phyloP scores from a whole-genome alignment of 2,329 filamentous ascomycete species.

The Sordariomycetes sp. region DNA sequence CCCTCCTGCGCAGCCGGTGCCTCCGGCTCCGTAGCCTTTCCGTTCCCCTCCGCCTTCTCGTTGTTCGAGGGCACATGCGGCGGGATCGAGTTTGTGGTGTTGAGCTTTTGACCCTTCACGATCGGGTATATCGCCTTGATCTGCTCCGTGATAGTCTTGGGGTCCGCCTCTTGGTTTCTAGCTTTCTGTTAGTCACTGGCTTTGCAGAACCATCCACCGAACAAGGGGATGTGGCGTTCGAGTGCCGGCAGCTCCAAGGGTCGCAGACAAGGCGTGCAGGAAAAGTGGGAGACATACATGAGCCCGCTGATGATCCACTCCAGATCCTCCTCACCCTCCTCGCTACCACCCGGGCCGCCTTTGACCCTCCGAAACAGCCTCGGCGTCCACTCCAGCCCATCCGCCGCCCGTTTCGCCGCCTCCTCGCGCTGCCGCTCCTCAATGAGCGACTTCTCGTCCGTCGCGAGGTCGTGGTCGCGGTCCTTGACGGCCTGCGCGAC shows the following conservation, averaged over 20 bases:
- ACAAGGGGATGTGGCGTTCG: neutral
- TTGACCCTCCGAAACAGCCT: conserved; percentile 70
- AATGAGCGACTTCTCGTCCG: conserved; percentile 91
- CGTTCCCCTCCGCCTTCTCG: neutral
- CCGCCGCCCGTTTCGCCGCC: conserved; percentile 66
- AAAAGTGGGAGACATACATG: conserved; percentile 47
- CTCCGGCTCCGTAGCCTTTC: neutral
- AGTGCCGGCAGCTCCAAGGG: neutral
- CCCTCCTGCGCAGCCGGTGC: neutral
- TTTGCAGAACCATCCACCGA: neutral
- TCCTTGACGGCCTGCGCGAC: conserved; percentile 75
- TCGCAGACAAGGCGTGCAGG: neutral
- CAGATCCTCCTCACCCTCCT: conserved; percentile 77
- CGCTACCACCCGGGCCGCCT: conserved; percentile 57
- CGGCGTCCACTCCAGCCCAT: conserved; percentile 79
- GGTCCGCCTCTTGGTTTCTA: neutral
- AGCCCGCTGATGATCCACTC: conserved; percentile 91
- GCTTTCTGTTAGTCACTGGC: neutral
- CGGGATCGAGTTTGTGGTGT: conserved; percentile 45
- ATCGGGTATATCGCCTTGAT: conserved; percentile 82
- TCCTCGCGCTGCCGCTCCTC: conserved; percentile 89
- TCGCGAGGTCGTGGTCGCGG: conserved; percentile 79
- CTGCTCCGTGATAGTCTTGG: conserved; percentile 62
- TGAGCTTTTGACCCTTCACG: conserved; percentile 59
- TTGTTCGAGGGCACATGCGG: conserved; percentile 16